Evolutionary conservation across 192 early-diverging fungal genomes (phyloP).

Genomic region (Backusella morwellensis): DNA sequence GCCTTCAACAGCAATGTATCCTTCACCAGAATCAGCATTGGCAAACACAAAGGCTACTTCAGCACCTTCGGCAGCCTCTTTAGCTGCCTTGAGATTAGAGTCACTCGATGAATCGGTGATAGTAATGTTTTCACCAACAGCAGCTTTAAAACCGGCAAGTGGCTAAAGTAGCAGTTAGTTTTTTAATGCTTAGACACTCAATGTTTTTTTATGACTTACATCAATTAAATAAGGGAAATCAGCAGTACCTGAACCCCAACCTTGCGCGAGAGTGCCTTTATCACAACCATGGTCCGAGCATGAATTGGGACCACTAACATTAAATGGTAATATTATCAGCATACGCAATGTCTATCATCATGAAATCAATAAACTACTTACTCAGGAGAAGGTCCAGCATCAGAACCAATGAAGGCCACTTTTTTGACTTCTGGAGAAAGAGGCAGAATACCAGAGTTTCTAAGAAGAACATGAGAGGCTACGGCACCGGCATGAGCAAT

Average conservation of each 20-base stretch:
- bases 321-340: background rate
- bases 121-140: slow-evolving; percentile 14
- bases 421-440: background rate
- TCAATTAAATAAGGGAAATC: slow-evolving; percentile 25
- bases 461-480: slow-evolving; percentile 13
- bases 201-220: slow-evolving; percentile 11
- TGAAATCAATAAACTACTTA: background rate
- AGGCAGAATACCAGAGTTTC: slow-evolving; percentile 14
- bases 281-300: slow-evolving; percentile 22
- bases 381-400: slow-evolving; percentile 16
- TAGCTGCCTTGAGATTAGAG: slow-evolving; percentile 6
- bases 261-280: slow-evolving; percentile 18
- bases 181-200: background rate
- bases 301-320: slow-evolving; percentile 15
- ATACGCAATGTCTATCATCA: background rate
- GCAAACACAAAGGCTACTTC: slow-evolving; percentile 49
- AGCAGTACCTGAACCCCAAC: slow-evolving; percentile 31
- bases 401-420: slow-evolving; percentile 25
- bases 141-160: slow-evolving; percentile 15
- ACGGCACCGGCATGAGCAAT: slow-evolving; percentile 11
- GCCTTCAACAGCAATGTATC: slow-evolving; percentile 35
- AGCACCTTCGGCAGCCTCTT: slow-evolving; percentile 19
- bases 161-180: background rate
- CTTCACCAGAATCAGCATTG: slow-evolving; percentile 29
- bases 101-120: slow-evolving; percentile 6